phyloP scores from a whole-genome alignment of 139 green algal genomes.

The Coelastrella sp. region DNA sequence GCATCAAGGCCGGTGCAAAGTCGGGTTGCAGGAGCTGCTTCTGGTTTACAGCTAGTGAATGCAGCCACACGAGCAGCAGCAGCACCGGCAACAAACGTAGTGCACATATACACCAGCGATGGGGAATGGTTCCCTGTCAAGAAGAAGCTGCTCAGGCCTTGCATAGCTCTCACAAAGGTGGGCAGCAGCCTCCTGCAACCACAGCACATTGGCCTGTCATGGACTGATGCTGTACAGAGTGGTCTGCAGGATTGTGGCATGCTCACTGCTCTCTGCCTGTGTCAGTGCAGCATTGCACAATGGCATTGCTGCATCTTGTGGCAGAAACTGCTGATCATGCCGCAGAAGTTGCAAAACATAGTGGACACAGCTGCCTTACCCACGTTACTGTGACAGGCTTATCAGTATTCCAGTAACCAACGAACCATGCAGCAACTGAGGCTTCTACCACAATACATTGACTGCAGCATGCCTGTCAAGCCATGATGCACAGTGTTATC shows the following conservation, averaged over 20 bases:
- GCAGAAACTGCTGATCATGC: no score
- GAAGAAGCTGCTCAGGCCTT: constrained; percentile 72
- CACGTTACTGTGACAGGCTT: no score
- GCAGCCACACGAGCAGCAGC: constrained; percentile 21
- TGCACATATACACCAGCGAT: constrained; percentile 63
- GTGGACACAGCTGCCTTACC: no score
- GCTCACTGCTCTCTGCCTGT: no score
- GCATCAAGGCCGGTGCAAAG: neutral
- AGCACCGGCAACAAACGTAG: constrained; percentile 15
- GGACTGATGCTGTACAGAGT: neutral
- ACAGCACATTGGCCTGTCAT: no score
- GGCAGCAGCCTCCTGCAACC: no score
- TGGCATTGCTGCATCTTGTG: no score
- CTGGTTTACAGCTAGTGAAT: constrained; percentile 13
- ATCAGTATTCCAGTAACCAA: no score
- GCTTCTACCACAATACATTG: neutral
- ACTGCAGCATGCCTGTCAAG: neutral
- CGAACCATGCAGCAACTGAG: neutral
- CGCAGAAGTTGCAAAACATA: no score
- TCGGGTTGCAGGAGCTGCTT: constrained; percentile 6
- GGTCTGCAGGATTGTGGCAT: no score
- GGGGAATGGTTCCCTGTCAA: constrained; percentile 77
- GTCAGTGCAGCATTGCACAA: no score
- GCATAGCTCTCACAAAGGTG: constrained; percentile 73
- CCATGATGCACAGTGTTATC: neutral